Percentiles rank a stretch among this genome's conserved stretches.
Conservation (phyloP, 768 basidiomycete genomes). For the Cyathus striatus region DNA sequence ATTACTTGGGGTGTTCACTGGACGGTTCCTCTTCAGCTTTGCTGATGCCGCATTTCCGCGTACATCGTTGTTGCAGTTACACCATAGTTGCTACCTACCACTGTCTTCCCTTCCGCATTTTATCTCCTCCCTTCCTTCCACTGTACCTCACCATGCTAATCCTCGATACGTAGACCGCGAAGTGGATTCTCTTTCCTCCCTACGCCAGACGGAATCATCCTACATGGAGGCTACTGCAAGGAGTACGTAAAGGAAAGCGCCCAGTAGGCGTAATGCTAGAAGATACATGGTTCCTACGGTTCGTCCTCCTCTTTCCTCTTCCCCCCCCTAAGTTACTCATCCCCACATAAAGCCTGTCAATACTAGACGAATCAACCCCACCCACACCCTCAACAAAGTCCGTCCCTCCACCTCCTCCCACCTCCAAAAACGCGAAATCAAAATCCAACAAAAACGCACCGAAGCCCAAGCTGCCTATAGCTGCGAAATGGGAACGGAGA, state of each 20-base stretch:
- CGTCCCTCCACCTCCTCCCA: constrained; percentile 6
- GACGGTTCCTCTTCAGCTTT: too few relatives aligned
- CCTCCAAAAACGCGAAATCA: constrained; percentile 7
- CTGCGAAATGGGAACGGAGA: too few relatives aligned
- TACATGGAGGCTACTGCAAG: constrained; percentile 91
- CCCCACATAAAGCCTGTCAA: not conserved
- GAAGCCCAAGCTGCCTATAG: too few relatives aligned
- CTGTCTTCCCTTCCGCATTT: too few relatives aligned
- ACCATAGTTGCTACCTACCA: too few relatives aligned
- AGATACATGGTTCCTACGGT: constrained; percentile 87
- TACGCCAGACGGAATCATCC: constrained; percentile 67
- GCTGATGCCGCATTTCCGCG: too few relatives aligned
- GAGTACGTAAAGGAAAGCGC: constrained; percentile 84
- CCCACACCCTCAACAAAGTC: constrained; percentile 10
- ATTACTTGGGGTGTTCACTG: too few relatives aligned
- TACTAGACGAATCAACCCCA: constrained; percentile 13
- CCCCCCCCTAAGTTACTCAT: not conserved
- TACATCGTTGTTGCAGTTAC: too few relatives aligned
- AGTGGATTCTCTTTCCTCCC: constrained; percentile 86
- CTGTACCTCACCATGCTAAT: too few relatives aligned
- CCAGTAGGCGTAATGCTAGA: constrained; percentile 84
- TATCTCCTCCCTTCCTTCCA: too few relatives aligned
- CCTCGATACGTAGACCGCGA: constrained; percentile 53
- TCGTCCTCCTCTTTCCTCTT: too few relatives aligned
- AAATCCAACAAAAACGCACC: too few relatives aligned